Base-by-base conservation (phyloP, 768 basidiomycete species). In the Russula sp. region DNA sequence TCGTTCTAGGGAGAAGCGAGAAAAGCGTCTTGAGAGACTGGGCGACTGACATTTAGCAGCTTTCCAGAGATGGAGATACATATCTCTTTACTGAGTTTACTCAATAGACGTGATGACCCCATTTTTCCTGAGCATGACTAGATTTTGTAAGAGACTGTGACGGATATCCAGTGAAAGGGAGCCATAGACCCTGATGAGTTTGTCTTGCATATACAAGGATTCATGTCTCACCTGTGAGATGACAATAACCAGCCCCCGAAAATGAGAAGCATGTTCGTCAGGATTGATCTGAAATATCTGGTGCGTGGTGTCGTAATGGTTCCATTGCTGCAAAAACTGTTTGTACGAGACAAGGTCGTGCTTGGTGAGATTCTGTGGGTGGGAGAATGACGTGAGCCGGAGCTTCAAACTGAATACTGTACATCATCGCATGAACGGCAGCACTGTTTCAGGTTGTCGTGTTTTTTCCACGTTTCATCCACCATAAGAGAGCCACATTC, bases 311-410 rank as follows among this genome's bases (percentile, higher is more conserved):
- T 89, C 83, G 75, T 95, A 98, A 73, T 96, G 92, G 63, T 90
- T 91, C 88, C 93, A 97, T 79, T 99, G 96, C 66, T 93, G 93
- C 16, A 94, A 71, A 68, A 98, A 99, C 68, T 99, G 96, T 64
- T 98, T 88, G 78, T 99, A 98, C 0, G 83, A 86, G 9, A 76
- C 74, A 3, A 95, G 90, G 72, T 97, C 93, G 47, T 96, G 83
- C 72, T 99, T 99, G 73, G 98, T 94, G 56, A 98, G 80, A 72
- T 98, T 98, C 73, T 98, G 96, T 7, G 98, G 81, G 70, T 97
- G 93, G 0, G 97, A 94, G 9, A 98, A 82, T 14, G 90, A 83
- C 36, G 91, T 87, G 66, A 96, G 81, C 59, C 93, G 80, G 55
- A 88, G 79, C n/a, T n/a, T n/a, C n/a, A n/a, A n/a, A n/a, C n/a